phyloP scores from a whole-genome alignment of 2,329 filamentous ascomycete species.

The Alternaria conjuncta region DNA sequence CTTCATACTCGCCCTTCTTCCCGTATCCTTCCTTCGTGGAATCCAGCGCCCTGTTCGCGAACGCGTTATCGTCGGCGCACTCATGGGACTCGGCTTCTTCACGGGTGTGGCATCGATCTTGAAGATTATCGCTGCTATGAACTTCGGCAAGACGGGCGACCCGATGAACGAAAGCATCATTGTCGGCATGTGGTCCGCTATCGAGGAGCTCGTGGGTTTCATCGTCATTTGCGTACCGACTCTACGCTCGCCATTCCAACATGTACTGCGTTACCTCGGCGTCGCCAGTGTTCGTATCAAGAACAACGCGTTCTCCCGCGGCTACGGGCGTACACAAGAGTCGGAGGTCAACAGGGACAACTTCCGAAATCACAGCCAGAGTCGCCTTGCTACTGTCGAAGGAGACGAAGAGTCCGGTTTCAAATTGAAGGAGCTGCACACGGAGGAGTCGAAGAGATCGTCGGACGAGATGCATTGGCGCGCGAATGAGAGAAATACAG shows the following conservation, averaged over 20 bases:
- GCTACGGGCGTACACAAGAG: slow-evolving; percentile 7
- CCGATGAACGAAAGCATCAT: slow-evolving; percentile 19
- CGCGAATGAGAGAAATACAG: neutral
- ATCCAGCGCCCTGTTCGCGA: slow-evolving; percentile 23
- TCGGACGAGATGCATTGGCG: slow-evolving; percentile 6
- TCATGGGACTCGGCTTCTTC: slow-evolving; percentile 31
- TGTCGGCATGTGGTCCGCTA: slow-evolving; percentile 28
- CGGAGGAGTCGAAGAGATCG: slow-evolving; percentile 6
- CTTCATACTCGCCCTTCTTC: slow-evolving; percentile 26
- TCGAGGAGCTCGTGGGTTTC: slow-evolving; percentile 31
- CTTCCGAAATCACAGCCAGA: slow-evolving; percentile 2
- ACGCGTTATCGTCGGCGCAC: slow-evolving; percentile 18
- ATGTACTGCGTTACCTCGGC: slow-evolving; percentile 17
- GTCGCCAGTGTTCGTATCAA: slow-evolving; percentile 4
- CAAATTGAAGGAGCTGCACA: slow-evolving; percentile 8
- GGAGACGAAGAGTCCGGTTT: neutral
- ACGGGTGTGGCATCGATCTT: slow-evolving; percentile 26
- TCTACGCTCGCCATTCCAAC: slow-evolving; percentile 27
- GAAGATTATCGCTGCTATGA: slow-evolving; percentile 21
- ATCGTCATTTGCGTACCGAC: slow-evolving; percentile 33
- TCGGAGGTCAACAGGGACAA: neutral
- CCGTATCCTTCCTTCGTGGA: slow-evolving; percentile 22
- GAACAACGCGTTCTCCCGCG: neutral
- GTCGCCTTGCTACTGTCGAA: neutral
- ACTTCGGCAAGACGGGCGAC: slow-evolving; percentile 21